Percentiles rank a stretch among this genome's conserved stretches.
Evolutionary conservation across 305 asterid species (phyloP).

Genomic region (Caryopteris hybrid): DNA sequence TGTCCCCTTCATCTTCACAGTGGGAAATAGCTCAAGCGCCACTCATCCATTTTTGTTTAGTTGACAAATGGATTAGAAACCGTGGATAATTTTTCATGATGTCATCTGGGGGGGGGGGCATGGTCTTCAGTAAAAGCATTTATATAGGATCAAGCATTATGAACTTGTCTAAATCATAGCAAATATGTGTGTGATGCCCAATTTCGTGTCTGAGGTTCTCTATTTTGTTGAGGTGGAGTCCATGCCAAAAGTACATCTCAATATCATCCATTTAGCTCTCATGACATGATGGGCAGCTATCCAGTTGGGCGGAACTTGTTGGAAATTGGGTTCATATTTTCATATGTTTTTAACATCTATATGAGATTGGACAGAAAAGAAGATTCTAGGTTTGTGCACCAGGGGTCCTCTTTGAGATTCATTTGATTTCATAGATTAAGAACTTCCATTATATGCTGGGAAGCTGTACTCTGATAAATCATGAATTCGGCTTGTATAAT

Average conservation of each 20-base stretch:
- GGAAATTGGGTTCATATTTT: not conserved
- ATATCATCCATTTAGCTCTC: not conserved
- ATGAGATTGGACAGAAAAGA: not conserved
- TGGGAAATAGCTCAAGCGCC: not conserved
- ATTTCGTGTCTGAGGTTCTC: not conserved
- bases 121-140: not conserved
- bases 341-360: not conserved
- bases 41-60: not conserved
- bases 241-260: not conserved
- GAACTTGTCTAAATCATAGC: not conserved
- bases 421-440: not conserved
- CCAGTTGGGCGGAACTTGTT: not conserved
- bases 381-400: conserved; percentile 6
- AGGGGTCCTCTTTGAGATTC: not conserved
- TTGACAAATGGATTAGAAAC: not conserved
- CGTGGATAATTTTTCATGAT: not conserved
- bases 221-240: not conserved
- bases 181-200: not conserved
- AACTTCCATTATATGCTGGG: not conserved
- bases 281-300: not conserved
- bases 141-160: not conserved
- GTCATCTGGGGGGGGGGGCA: not conserved
- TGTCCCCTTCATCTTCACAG: not conserved
- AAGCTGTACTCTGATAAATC: no score
- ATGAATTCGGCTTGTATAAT: not conserved